Conservation (phyloP, 1,139 yeast genomes). For the Lodderomyces orthopsilosis region DNA sequence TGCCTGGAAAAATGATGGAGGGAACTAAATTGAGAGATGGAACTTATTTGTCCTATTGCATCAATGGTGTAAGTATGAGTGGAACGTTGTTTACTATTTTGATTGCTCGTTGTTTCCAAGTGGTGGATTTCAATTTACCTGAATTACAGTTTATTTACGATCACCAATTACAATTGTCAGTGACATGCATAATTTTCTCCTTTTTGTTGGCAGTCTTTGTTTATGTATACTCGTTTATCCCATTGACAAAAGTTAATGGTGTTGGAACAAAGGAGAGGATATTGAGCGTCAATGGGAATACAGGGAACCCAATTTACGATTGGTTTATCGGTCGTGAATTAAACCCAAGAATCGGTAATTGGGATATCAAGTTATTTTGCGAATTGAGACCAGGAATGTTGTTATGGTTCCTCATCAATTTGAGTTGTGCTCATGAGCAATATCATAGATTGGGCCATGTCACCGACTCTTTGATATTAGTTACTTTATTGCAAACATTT, state of each 20-base stretch:
- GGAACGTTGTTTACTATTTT: constrained; percentile 46
- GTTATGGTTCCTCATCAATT: constrained; percentile 77
- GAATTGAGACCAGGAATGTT: constrained; percentile 95
- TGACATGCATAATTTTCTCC: constrained; percentile 64
- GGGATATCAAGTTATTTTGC: constrained; percentile 88
- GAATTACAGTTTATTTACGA: constrained; percentile 75
- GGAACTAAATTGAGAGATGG: constrained; percentile 83
- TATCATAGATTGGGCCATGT: constrained; percentile 59
- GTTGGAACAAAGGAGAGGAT: constrained; percentile 61
- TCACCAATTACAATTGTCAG: constrained; percentile 62
- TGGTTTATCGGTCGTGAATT: constrained; percentile 98
- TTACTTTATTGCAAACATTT: constrained; percentile 69
- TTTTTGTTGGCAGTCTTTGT: constrained; percentile 60
- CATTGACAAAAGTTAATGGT: constrained; percentile 50
- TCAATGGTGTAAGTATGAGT: constrained; percentile 71
- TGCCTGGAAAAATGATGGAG: constrained; percentile 68
- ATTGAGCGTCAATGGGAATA: constrained; percentile 83
- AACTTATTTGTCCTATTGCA: constrained; percentile 63
- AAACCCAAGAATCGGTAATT: constrained; percentile 81
- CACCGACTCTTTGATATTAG: constrained; percentile 69
- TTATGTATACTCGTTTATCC: constrained; percentile 65
- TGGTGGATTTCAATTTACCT: constrained; percentile 55
- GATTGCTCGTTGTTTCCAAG: constrained; percentile 44
- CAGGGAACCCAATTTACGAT: constrained; percentile 73
- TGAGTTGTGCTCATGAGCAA: constrained; percentile 80